Evolutionary conservation across 2,329 filamentous ascomycete species (phyloP), one percentile per base, ranked within the genome.

Genomic region (Nemania sp.): DNA sequence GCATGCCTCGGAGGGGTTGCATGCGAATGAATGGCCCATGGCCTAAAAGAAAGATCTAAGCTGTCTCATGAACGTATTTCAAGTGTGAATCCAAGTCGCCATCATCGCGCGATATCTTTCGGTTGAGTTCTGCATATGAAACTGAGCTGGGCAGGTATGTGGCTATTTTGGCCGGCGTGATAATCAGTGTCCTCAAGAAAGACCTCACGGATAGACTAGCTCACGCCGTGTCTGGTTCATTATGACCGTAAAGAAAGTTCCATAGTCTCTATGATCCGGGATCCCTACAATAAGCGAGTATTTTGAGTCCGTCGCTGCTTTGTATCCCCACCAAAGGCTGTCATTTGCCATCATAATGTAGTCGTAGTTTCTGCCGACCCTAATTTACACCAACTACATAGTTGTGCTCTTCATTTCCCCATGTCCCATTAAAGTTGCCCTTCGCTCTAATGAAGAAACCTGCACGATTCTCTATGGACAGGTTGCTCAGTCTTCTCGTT

Each of bases 351-450:
- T 45, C 22, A 49, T 41, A 58, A 43, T 38, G 26, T 18, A n/a
- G n/a, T 54, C 29, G 10, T 60, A 26, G 32, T 52, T 45, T 15
- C 57, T 45, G 3, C 51, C 54, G 38, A 13, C 38, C 27, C 53
- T 52, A 59, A 66, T 65, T 26, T 62, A 56, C 45, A 47, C 22
- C 18, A 43, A 26, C 29, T 20, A 38, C 29, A 32, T 45, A 54
- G 27, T 43, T 64, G 22, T 47, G 7, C 35, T 49, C 47, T 47
- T 26, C 32, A 58, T n/a, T 11, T 70, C 22, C 24, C 43, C 26
- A 52, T 55, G 13, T 38, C 26, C 47, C 13, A 26, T 61, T 43
- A 29, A 45, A 13, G 6, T 13, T 18, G 15, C 20, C 20, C 45
- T 54, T 53, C 5, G 13, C 27, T 22, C 51, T 7, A 1, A 27